phyloP scores from a whole-genome alignment of 331 rosid species.

The Rosa hybrid region DNA sequence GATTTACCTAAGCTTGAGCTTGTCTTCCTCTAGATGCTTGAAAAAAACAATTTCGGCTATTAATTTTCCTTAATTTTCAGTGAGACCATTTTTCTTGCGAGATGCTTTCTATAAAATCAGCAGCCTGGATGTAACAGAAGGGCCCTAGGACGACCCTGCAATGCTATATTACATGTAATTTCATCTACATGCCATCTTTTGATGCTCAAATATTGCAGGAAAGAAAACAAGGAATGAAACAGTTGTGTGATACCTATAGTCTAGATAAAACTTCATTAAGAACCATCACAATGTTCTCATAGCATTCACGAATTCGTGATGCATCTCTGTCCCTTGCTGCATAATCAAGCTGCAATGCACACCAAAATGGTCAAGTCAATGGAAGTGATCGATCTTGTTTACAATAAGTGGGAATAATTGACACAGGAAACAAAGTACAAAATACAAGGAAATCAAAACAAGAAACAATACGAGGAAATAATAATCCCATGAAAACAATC shows the following conservation, averaged over 20 bases:
- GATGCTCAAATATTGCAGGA: not conserved
- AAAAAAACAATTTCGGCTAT: not conserved
- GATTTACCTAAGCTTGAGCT: not conserved
- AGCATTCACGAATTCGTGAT: conserved; percentile 53
- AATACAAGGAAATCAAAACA: not conserved
- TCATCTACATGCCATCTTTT: not conserved
- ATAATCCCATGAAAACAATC: not conserved
- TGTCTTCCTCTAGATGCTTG: not conserved
- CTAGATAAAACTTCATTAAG: conserved; percentile 60
- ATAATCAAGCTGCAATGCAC: conserved; percentile 50
- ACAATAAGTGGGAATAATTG: not conserved
- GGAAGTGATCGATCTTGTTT: not conserved
- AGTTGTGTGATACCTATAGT: conserved; percentile 23
- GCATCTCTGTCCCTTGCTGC: conserved; percentile 79
- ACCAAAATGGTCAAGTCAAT: conserved; percentile 1
- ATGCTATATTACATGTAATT: not conserved
- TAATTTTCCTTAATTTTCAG: not conserved
- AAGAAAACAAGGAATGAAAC: not conserved
- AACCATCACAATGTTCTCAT: conserved; percentile 55
- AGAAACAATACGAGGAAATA: not conserved
- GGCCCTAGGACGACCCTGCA: not conserved
- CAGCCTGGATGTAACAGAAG: not conserved
- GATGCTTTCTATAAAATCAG: not conserved
- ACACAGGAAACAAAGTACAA: not conserved
- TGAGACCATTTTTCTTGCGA: not conserved